Evolutionary conservation across 805 yeast genomes (phyloP).

Genomic region (Scheffersomyces amazonensis): DNA sequence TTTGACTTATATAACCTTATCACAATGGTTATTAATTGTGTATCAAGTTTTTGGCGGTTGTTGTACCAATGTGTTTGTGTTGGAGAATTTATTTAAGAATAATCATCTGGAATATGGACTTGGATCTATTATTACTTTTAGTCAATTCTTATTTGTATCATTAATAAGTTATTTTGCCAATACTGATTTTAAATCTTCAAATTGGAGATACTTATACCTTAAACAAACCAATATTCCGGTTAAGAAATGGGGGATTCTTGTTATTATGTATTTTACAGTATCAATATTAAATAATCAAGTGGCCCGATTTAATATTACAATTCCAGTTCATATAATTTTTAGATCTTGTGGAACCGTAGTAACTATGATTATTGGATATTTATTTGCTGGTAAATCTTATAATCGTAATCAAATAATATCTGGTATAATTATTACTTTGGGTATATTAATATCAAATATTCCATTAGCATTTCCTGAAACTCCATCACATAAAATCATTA

Average conservation of each 20-base stretch:
- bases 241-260: conserved; percentile 42
- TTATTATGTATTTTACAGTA: conserved; percentile 48
- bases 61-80: conserved; percentile 63
- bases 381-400: conserved; percentile 45
- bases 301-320: conserved; percentile 53
- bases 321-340: conserved; percentile 66
- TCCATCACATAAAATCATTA: not conserved
- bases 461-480: conserved; percentile 4
- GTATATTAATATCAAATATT: conserved; percentile 45
- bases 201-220: conserved; percentile 22
- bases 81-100: conserved; percentile 49
- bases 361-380: conserved; percentile 55
- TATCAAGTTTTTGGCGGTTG: conserved; percentile 66
- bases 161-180: conserved; percentile 38
- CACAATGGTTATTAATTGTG: conserved; percentile 4
- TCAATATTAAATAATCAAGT: conserved; percentile 58
- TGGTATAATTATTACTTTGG: conserved; percentile 50
- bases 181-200: conserved; percentile 17
- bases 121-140: conserved; percentile 56
- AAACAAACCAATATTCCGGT: conserved; percentile 39
- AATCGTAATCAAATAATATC: conserved; percentile 44
- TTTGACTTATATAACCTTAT: conserved; percentile 1
- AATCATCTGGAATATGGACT: conserved; percentile 20
- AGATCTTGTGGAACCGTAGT: conserved; percentile 63
- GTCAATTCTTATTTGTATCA: conserved; percentile 55